Percentiles rank a stretch among this genome's conserved stretches.
phyloP scores from a whole-genome alignment of 768 basidiomycete species.

The Serendipita vermifera region DNA sequence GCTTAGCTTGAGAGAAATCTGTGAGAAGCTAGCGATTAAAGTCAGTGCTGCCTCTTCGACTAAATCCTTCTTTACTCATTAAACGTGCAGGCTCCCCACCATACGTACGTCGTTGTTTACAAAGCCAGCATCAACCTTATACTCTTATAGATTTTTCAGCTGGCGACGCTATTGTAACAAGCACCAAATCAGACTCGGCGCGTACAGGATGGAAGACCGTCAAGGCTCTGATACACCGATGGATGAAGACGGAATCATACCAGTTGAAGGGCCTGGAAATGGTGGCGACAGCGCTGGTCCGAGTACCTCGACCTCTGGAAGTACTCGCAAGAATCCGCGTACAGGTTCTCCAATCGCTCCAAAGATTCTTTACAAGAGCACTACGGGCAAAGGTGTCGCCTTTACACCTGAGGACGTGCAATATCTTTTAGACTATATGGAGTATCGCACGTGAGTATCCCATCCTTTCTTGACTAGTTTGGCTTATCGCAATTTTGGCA shows the following conservation, averaged over 20 bases:
- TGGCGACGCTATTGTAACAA: constrained; percentile 90
- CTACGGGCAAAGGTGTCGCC: constrained; percentile 81
- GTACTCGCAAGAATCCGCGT: constrained; percentile 19
- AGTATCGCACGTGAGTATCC: constrained; percentile 48
- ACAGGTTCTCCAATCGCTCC: constrained; percentile 77
- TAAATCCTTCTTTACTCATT: constrained; percentile 7
- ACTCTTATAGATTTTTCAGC: constrained; percentile 70
- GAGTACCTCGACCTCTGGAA: not conserved
- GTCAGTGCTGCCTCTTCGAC: constrained; percentile 24
- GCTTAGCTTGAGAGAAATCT: constrained; percentile 71
- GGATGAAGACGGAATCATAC: constrained; percentile 27
- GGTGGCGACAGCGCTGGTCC: not conserved
- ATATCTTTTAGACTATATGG: constrained; percentile 64
- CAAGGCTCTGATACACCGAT: constrained; percentile 29
- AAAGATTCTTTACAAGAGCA: constrained; percentile 63
- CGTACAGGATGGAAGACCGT: constrained; percentile 63
- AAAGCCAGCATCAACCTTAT: too few relatives aligned
- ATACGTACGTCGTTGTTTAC: constrained; percentile 51
- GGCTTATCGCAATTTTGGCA: not conserved
- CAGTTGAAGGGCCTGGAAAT: not conserved
- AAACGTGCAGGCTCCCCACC: constrained; percentile 58
- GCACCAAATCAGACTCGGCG: constrained; percentile 79
- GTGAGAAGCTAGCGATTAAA: constrained; percentile 76
- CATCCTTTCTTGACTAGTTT: not conserved
- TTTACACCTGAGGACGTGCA: constrained; percentile 74